Base-by-base conservation (phyloP, 2,329 filamentous ascomycete genomes). In the Rachicladosporium sp. region DNA sequence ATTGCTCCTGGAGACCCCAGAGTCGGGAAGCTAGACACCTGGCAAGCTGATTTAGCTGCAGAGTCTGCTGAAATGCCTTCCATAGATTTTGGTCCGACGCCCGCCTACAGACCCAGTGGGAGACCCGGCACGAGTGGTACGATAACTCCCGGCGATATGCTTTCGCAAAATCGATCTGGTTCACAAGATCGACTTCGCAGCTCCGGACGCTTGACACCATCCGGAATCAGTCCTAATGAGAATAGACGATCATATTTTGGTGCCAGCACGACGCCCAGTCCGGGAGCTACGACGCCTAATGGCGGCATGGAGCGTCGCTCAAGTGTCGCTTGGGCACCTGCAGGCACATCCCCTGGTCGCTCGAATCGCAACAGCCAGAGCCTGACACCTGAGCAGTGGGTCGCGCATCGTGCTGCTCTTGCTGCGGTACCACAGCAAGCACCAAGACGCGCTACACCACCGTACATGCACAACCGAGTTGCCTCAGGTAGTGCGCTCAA, bases 51-150 rank as follows among this genome's bases (percentile, higher is more conserved):
- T 30, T 46, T 55, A 13, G 53, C 52, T 27, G 42, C 45, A 10
- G 45, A 55, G 30, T 64, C 65, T 10, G 67, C 73, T 15, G 70
- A 76, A 41, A 77, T 93, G 44, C 84, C 85, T 1, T 64, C 71
- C 4, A 74, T 94, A 46, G 80, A 95, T 58, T 95, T 95, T 61
- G 89, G 89, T 0, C 85, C 80, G 4, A 94, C 88, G 0, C 65
- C 84, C 50, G 80, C 82, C 43, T 80, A 86, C 42, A 66, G 65
- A 44, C 70, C 74, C 21, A 66, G 62, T 11, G 68, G 66, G 49
- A 69, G 72, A 6, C 73, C 74, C n/a, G 67, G 58, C 32, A 76
- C 73, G 1, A 70, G 68, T 35, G 70, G 71, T 33, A 70, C 71
- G 2, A 57, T 73, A 42, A 69, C 59, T 1, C 62, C 63, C 37